Conservation (phyloP, 352 stramenopile genomes). For the Pythium aphanidermatum region DNA sequence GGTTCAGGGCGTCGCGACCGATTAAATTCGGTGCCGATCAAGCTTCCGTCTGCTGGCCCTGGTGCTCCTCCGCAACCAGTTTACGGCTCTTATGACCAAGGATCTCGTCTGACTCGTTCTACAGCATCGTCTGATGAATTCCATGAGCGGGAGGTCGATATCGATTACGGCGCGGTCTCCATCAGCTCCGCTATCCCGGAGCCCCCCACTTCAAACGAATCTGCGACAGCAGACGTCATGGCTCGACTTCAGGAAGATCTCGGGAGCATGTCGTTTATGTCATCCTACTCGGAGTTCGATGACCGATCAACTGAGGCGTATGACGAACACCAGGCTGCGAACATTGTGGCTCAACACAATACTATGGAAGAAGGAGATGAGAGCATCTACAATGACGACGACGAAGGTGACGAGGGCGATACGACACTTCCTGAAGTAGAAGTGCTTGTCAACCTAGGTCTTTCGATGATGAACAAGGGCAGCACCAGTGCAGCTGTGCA, state of each 20-base stretch:
- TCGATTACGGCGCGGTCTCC: constrained; percentile 13
- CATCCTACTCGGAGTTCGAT: constrained; percentile 30
- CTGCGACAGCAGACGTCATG: constrained; percentile 7
- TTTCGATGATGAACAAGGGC: constrained; percentile 82
- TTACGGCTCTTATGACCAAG: constrained; percentile 14
- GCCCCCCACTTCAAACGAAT: constrained; percentile 14
- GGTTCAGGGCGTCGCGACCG: constrained; percentile 28
- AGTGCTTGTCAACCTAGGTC: constrained; percentile 71
- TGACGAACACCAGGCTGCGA: constrained; percentile 9
- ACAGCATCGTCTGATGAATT: constrained; percentile 14
- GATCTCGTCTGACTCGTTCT: constrained; percentile 8
- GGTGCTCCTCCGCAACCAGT: not conserved
- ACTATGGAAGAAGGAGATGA: constrained; percentile 17
- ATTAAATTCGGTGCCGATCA: constrained; percentile 56
- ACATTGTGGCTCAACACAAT: not conserved
- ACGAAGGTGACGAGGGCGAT: constrained; percentile 62
- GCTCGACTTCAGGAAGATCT: constrained; percentile 19
- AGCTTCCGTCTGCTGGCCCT: constrained; percentile 21
- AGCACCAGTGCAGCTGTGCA: constrained; percentile 68
- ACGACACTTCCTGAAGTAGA: constrained; percentile 70
- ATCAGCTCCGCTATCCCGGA: constrained; percentile 16
- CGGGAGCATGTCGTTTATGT: constrained; percentile 27
- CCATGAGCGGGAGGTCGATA: constrained; percentile 19
- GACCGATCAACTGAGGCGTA: constrained; percentile 19
- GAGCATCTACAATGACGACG: constrained; percentile 14